These are phyloP conservation scores for Fusarium siculi DNA, from an alignment of 2,329 filamentous ascomycete species.

Conservation along the genomic window DNA sequence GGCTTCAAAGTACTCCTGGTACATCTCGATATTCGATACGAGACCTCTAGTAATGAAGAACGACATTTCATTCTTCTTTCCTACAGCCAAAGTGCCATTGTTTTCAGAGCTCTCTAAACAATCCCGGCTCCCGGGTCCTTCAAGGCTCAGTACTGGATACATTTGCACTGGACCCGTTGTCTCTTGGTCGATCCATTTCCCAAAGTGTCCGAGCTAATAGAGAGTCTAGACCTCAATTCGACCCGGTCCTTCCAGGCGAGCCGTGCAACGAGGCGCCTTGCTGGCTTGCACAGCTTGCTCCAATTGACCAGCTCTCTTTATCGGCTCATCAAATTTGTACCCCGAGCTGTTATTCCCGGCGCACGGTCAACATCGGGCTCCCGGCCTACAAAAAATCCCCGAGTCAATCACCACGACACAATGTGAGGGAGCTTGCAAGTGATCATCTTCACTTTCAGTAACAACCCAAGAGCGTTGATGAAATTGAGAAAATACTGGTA, in stretches of 20 bases:
- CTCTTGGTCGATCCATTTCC: slow-evolving; percentile 26
- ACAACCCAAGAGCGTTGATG: neutral
- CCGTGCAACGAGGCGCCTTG: neutral
- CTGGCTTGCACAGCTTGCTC: neutral
- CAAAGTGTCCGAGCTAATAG: slow-evolving; percentile 9
- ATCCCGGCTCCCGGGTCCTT: slow-evolving; percentile 1
- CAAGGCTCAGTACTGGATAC: slow-evolving; percentile 20
- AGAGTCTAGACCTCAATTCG: slow-evolving; percentile 32
- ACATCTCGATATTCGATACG: neutral
- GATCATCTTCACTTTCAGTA: neutral
- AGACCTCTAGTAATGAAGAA: neutral
- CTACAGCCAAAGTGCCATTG: neutral
- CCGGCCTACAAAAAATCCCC: slow-evolving; percentile 19
- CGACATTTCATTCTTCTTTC: neutral
- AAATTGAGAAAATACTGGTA: neutral
- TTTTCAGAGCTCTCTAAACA: slow-evolving; percentile 1
- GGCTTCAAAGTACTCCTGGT: neutral
- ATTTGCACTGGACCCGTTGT: slow-evolving; percentile 12
- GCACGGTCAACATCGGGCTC: slow-evolving; percentile 16
- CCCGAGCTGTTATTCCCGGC: slow-evolving; percentile 30
- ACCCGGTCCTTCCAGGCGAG: slow-evolving; percentile 14
- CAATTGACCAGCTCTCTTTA: slow-evolving; percentile 3
- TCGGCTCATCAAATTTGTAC: neutral
- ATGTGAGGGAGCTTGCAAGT: neutral
- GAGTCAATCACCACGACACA: neutral